Conservation (phyloP, 306 rosid species). For the Fagus crenata region DNA sequence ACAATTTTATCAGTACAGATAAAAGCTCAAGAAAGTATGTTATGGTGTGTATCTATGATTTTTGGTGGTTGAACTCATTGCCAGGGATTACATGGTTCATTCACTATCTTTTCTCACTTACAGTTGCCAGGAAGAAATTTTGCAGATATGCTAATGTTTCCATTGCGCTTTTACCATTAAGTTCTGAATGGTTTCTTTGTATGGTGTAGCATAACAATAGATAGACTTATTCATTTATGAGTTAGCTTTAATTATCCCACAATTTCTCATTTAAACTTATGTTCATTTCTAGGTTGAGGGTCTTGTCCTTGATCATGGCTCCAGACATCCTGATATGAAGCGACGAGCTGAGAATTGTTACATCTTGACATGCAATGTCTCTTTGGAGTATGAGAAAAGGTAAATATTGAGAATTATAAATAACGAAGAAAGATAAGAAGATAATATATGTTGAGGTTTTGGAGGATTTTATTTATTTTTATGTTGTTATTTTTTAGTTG, state of each 20-base stretch:
- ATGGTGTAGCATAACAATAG: neutral
- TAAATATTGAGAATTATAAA: constrained; percentile 16
- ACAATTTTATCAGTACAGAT: neutral
- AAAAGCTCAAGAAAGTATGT: neutral
- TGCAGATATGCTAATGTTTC: neutral
- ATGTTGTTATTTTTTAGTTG: neutral
- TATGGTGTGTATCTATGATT: neutral
- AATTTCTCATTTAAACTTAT: constrained; percentile 13
- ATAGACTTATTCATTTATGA: neutral
- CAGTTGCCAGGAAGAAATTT: neutral
- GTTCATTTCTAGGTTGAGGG: constrained; percentile 76
- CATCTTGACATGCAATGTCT: constrained; percentile 84
- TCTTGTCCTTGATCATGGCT: constrained; percentile 98
- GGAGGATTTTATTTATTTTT: neutral
- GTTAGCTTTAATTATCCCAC: neutral
- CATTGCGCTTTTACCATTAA: neutral
- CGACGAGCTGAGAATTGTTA: constrained; percentile 87
- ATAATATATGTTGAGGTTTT: neutral
- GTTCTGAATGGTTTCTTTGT: neutral
- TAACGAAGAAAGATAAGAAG: neutral
- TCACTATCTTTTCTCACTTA: neutral
- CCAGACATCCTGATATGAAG: constrained; percentile 99
- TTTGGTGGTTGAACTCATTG: neutral
- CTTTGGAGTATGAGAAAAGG: constrained; percentile 96
- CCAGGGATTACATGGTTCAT: neutral